These are phyloP conservation scores for Populus euphratica DNA, from an alignment of 345 rosid genomes.

Conservation along the genomic window DNA sequence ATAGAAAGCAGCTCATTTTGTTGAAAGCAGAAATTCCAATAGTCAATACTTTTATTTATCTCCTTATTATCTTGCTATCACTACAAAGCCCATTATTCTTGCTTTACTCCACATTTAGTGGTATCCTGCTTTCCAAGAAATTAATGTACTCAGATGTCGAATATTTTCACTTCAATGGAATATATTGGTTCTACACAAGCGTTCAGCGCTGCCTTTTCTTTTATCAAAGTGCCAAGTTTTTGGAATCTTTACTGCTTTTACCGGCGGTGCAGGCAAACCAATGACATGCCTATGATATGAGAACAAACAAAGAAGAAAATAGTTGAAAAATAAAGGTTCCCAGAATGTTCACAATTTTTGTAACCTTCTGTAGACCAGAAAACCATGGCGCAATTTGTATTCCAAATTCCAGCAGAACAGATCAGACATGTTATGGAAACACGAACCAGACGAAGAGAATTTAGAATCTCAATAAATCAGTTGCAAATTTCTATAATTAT, in stretches of 20 bases:
- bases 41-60: no score
- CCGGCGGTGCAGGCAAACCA: not conserved
- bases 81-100: not conserved
- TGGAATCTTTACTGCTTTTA: not conserved
- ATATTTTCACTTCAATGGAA: not conserved
- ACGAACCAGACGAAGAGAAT: not conserved
- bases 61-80: not conserved
- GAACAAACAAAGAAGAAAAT: not conserved
- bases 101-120: not conserved
- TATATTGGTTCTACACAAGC: not conserved
- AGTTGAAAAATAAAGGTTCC: no score
- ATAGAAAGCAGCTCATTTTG: no score
- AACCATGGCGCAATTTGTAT: no score
- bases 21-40: no score
- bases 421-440: not conserved
- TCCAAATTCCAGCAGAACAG: no score
- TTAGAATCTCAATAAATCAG: not conserved
- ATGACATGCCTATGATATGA: not conserved
- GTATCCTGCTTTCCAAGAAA: not conserved
- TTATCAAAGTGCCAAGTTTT: not conserved
- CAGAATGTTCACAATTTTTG: no score
- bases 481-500: not conserved
- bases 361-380: no score
- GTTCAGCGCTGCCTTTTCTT: not conserved
- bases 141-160: not conserved